Conservation (phyloP, 345 rosid species). For the Gossypium mustelinum region DNA sequence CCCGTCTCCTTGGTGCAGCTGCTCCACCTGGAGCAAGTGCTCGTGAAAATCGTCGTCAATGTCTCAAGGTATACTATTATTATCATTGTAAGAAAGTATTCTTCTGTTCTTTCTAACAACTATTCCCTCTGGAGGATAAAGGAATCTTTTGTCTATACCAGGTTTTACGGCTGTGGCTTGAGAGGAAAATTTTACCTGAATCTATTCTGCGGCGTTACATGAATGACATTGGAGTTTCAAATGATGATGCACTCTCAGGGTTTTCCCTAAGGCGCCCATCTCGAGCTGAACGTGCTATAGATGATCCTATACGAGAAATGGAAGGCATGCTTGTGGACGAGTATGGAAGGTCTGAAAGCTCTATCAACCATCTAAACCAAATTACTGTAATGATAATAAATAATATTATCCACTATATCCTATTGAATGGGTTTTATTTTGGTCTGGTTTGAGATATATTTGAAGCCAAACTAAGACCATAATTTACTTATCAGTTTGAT, state of each 20-base stretch:
- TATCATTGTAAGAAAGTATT: not conserved
- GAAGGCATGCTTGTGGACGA: constrained; percentile 98
- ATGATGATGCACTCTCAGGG: constrained; percentile 57
- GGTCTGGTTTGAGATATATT: not conserved
- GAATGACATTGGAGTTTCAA: constrained; percentile 77
- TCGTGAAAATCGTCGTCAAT: constrained; percentile 94
- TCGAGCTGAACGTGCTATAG: constrained; percentile 84
- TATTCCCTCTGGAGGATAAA: not conserved
- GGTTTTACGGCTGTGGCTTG: constrained; percentile 92
- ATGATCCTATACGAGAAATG: constrained; percentile 96
- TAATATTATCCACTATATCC: not conserved
- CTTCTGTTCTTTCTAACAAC: constrained; percentile 1
- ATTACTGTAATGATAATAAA: not conserved
- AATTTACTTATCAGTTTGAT: not conserved
- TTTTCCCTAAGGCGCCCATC: constrained; percentile 77
- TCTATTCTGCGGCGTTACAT: constrained; percentile 67
- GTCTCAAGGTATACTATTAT: constrained; percentile 65
- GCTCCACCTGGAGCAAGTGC: constrained; percentile 82
- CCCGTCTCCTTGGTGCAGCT: constrained; percentile 92
- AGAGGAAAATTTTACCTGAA: constrained; percentile 80
- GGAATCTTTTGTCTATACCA: constrained; percentile 22
- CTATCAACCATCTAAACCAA: not conserved
- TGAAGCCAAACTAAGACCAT: not conserved
- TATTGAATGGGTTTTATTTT: not conserved
- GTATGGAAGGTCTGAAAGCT: constrained; percentile 79